A percentile compares a stretch with the other conserved stretches of the same genome.
phyloP scores from a whole-genome alignment of 805 yeast species.

The Huiozyma sinensis region DNA sequence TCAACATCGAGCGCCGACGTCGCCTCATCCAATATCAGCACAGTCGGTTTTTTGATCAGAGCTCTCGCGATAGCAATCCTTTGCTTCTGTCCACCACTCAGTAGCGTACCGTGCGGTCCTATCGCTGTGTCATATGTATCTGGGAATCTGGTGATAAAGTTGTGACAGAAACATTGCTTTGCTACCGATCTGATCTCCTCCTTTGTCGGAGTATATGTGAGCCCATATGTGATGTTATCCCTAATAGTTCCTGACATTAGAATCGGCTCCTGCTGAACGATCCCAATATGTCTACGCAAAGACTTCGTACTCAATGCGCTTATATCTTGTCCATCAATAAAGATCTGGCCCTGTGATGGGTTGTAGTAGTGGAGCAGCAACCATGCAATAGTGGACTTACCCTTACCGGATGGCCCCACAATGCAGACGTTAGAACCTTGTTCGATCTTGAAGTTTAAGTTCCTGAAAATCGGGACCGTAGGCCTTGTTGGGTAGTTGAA shows the following conservation, averaged over 20 bases:
- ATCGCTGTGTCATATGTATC: conserved; percentile 55
- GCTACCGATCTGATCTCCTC: conserved; percentile 37
- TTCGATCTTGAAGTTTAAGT: conserved; percentile 38
- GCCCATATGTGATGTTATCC: conserved; percentile 70
- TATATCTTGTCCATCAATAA: conserved; percentile 44
- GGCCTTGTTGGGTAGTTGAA: conserved; percentile 88
- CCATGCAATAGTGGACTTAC: conserved; percentile 72
- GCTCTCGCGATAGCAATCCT: conserved; percentile 84
- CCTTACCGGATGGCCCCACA: conserved; percentile 83
- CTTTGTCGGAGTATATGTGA: conserved; percentile 53
- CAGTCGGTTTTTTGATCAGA: conserved; percentile 59
- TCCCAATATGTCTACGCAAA: conserved; percentile 48
- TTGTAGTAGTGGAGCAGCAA: conserved; percentile 48
- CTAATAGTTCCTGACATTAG: conserved; percentile 71
- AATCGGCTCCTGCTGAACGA: conserved; percentile 71
- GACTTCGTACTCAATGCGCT: conserved; percentile 36
- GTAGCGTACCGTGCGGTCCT: conserved; percentile 51
- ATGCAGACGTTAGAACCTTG: conserved; percentile 59
- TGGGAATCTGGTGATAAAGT: conserved; percentile 50
- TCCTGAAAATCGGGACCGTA: conserved; percentile 43
- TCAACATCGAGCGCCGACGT: conserved; percentile 78
- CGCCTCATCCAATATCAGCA: conserved; percentile 74
- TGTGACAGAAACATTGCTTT: conserved; percentile 43
- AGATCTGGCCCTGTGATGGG: conserved; percentile 36
- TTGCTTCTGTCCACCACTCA: conserved; percentile 94